Conservation (phyloP, 495 filamentous ascomycete genomes). For the Hypoxylon subgilvum region DNA sequence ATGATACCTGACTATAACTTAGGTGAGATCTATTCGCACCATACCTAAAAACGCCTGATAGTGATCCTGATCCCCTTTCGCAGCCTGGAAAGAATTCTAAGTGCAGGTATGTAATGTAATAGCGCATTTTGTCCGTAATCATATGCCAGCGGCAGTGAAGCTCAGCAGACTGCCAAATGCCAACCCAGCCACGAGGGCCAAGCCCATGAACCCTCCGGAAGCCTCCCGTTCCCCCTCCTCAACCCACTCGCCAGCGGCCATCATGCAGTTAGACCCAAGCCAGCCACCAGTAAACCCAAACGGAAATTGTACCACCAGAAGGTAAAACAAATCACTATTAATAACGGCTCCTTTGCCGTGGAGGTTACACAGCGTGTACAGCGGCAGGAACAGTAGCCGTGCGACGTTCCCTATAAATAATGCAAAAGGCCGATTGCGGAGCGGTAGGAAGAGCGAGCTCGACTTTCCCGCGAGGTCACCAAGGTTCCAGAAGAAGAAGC, state of each 20-base stretch:
- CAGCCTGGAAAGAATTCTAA: background rate
- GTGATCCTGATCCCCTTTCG: conserved; percentile 2
- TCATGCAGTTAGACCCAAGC: conserved; percentile 85
- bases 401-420: conserved; percentile 69
- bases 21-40: conserved; percentile 29
- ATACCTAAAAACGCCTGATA: conserved; percentile 21
- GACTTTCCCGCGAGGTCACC: conserved; percentile 81
- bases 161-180: conserved; percentile 86
- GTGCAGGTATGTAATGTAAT: no score
- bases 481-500: conserved; percentile 91
- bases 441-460: conserved; percentile 65
- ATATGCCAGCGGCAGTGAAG: conserved; percentile 69
- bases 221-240: conserved; percentile 81
- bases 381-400: conserved; percentile 74
- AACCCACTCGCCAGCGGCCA: conserved; percentile 81
- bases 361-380: conserved; percentile 90
- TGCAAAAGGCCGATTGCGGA: conserved; percentile 64
- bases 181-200: conserved; percentile 83
- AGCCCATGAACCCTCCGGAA: conserved; percentile 90
- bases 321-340: conserved; percentile 83
- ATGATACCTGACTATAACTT: conserved; percentile 17
- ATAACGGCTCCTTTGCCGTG: conserved; percentile 71
- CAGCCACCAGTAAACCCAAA: conserved; percentile 90
- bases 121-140: conserved; percentile 9
- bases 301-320: conserved; percentile 77